Percentiles rank a stretch among this genome's conserved stretches.
These are phyloP conservation scores for Pleurozium schreberi DNA, from an alignment of 225 moss, liverwort and hornwort species.

Conservation along the genomic window DNA sequence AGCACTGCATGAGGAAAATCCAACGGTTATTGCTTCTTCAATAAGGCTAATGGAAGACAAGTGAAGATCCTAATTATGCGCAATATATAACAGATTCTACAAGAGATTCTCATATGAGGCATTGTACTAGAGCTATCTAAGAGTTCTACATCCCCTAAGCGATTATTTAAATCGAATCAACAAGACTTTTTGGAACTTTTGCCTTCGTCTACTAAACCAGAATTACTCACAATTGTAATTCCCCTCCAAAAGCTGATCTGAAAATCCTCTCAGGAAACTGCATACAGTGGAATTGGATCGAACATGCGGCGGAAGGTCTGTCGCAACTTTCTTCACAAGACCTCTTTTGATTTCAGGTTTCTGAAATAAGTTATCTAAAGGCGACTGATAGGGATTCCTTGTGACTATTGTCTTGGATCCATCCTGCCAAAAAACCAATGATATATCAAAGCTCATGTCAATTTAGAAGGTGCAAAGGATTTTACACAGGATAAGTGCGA, in stretches of 20 bases:
- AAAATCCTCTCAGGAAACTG: slow-evolving; percentile 58
- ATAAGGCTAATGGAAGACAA: neutral
- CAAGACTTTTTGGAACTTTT: neutral
- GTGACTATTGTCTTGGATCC: slow-evolving; percentile 64
- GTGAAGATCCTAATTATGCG: neutral
- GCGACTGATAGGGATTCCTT: slow-evolving; percentile 64
- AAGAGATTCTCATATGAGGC: neutral
- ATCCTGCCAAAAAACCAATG: slow-evolving; percentile 31
- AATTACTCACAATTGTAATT: slow-evolving; percentile 76
- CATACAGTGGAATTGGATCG: slow-evolving; percentile 47
- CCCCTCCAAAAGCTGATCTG: slow-evolving; percentile 65
- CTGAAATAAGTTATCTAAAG: slow-evolving; percentile 56
- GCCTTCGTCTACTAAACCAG: neutral
- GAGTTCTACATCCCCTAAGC: neutral
- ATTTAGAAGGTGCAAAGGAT: neutral
- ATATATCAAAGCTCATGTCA: neutral
- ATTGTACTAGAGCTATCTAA: too few species aligned
- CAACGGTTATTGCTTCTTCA: neutral
- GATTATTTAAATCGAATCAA: neutral
- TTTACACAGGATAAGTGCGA: neutral
- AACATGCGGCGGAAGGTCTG: slow-evolving; percentile 26
- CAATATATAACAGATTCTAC: neutral
- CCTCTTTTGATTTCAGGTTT: slow-evolving; percentile 95
- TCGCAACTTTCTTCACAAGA: slow-evolving; percentile 60
- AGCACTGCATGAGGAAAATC: slow-evolving; percentile 39